These are phyloP conservation scores for Stentor coeruleus DNA, from an alignment of 73 alveolate species.

Conservation along the genomic window DNA sequence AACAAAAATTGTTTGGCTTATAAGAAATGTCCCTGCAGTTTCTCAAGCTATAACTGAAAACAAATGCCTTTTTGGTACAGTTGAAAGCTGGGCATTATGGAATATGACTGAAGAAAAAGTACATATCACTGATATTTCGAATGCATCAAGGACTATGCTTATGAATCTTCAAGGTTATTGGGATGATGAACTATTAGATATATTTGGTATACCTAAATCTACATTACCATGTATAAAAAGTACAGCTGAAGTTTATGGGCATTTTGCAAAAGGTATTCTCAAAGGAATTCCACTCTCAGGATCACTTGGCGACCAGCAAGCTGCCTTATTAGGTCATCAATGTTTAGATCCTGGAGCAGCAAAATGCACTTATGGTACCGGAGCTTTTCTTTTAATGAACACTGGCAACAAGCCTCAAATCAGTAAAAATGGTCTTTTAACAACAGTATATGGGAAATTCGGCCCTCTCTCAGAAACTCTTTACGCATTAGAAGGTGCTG, in stretches of 20 bases:
- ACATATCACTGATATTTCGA: slow-evolving; percentile 72
- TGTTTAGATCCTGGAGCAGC: slow-evolving; percentile 57
- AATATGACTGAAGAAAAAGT: slow-evolving; percentile 53
- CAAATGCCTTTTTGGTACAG: slow-evolving; percentile 25
- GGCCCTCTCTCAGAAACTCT: slow-evolving; percentile 28
- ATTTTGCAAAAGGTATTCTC: slow-evolving; percentile 15
- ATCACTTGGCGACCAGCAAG: slow-evolving; percentile 80
- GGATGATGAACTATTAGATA: slow-evolving; percentile 61
- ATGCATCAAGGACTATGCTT: slow-evolving; percentile 81
- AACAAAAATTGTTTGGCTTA: slow-evolving; percentile 62
- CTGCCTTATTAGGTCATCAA: slow-evolving; percentile 82
- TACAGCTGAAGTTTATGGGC: slow-evolving; percentile 44
- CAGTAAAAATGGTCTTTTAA: slow-evolving; percentile 39
- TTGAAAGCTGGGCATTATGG: slow-evolving; percentile 29
- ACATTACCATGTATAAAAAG: slow-evolving; percentile 47
- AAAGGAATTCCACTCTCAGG: slow-evolving; percentile 75
- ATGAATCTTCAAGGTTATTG: slow-evolving; percentile 71
- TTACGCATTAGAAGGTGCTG: slow-evolving; percentile 76
- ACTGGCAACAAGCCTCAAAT: slow-evolving; percentile 40
- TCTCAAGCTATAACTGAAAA: slow-evolving; percentile 8
- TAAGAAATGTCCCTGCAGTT: slow-evolving; percentile 33
- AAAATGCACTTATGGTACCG: slow-evolving; percentile 86
- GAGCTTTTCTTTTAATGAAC: slow-evolving; percentile 61
- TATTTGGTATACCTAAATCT: slow-evolving; percentile 47
- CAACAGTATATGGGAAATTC: slow-evolving; percentile 55